A percentile compares a stretch with the other conserved stretches of the same genome.
phyloP scores from a whole-genome alignment of 108 stramenopile species.

The Seminavis robusta region DNA sequence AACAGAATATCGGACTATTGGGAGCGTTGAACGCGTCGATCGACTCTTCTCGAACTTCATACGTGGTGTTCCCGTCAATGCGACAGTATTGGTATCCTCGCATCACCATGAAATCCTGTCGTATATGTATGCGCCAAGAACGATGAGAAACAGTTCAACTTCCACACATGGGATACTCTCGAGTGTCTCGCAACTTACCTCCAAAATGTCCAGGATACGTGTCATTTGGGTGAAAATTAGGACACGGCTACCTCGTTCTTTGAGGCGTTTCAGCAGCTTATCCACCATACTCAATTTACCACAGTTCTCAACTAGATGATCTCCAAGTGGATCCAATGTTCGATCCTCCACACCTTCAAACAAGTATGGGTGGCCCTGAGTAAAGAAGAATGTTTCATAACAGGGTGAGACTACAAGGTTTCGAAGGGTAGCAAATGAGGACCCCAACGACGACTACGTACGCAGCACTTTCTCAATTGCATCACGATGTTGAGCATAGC shows the following conservation, averaged over 20 bases:
- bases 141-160: too few species aligned
- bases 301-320: constrained; percentile 85
- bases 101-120: constrained; percentile 86
- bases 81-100: constrained; percentile 88
- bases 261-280: constrained; percentile 80
- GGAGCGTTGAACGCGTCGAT: constrained; percentile 94
- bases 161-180: too few species aligned
- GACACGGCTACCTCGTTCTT: constrained; percentile 89
- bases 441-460: too few species aligned
- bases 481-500: constrained; percentile 94
- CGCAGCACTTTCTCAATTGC: constrained; percentile 99
- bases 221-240: constrained; percentile 99
- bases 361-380: constrained; percentile 98
- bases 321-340: constrained; percentile 81
- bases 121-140: too few species aligned
- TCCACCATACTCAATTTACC: constrained; percentile 88
- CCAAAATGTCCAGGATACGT: constrained; percentile 92
- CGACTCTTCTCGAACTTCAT: constrained; percentile 89
- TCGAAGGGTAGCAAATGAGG: too few species aligned
- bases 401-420: too few species aligned
- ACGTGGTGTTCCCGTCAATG: constrained; percentile 95
- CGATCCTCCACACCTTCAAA: constrained; percentile 97
- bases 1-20: constrained; percentile 82
- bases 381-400: too few species aligned
- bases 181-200: too few species aligned